phyloP scores from a whole-genome alignment of 768 basidiomycete species.

The Pluteus cervinus region DNA sequence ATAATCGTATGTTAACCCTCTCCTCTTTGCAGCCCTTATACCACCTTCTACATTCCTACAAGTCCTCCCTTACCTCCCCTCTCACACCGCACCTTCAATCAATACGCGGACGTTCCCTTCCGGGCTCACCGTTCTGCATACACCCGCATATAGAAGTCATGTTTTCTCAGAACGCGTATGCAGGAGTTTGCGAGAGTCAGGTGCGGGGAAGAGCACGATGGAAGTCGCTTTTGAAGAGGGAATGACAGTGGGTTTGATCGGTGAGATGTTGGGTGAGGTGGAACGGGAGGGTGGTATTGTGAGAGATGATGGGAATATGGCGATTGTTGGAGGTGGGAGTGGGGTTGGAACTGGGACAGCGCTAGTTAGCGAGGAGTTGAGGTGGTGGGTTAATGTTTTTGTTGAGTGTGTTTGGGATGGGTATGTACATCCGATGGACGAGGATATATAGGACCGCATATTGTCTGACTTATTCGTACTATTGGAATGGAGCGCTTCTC shows the following conservation, averaged over 20 bases:
- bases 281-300: slow-evolving; percentile 69
- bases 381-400: slow-evolving; percentile 71
- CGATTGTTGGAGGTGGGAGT: slow-evolving; percentile 33
- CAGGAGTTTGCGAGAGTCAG: slow-evolving; percentile 42
- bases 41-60: slow-evolving; percentile 84
- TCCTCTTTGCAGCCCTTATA: slow-evolving; percentile 66
- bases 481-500: no score
- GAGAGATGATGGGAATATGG: slow-evolving; percentile 57
- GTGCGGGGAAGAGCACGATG: slow-evolving; percentile 51
- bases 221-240: slow-evolving; percentile 69
- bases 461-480: no score
- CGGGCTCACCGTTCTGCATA: slow-evolving; percentile 78
- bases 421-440: no score
- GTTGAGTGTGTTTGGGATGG: slow-evolving; percentile 73
- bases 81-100: slow-evolving; percentile 64
- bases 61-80: slow-evolving; percentile 61
- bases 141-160: slow-evolving; percentile 63
- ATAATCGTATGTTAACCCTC: slow-evolving; percentile 5
- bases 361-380: slow-evolving; percentile 58
- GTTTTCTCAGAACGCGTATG: slow-evolving; percentile 68
- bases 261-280: slow-evolving; percentile 72
- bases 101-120: slow-evolving; percentile 62
- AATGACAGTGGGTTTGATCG: slow-evolving; percentile 65
- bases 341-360: no score
- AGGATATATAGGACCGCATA: no score